These are phyloP conservation scores for Eimeria necatrix DNA, from an alignment of 169 alveolate species.

Conservation along the genomic window DNA sequence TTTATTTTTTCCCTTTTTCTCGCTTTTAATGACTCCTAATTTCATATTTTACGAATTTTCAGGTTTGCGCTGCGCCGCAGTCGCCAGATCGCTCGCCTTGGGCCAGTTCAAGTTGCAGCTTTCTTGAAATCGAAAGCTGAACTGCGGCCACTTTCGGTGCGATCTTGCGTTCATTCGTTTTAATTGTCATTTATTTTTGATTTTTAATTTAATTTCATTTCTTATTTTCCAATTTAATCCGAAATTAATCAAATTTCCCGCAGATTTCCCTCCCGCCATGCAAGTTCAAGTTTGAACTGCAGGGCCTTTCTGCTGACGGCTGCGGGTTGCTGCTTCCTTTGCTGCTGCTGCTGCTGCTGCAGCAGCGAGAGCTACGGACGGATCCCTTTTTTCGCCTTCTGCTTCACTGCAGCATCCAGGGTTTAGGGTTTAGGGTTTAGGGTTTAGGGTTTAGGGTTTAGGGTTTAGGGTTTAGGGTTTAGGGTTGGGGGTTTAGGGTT, in stretches of 20 bases:
- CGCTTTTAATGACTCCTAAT: no score
- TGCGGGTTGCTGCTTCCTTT: no score
- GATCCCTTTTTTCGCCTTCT: neutral
- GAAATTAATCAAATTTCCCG: neutral
- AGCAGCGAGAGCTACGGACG: neutral
- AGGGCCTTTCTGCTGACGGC: neutral
- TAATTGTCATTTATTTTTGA: neutral
- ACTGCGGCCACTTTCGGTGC: no score
- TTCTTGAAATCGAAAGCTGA: no score
- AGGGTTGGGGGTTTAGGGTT: neutral
- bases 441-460: neutral
- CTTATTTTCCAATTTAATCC: neutral
- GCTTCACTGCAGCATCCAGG: neutral
- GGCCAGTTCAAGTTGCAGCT: no score
- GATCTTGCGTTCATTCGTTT: neutral
- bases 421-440: constrained; percentile 48
- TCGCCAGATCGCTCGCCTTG: no score
- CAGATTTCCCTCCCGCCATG: no score
- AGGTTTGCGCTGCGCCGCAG: no score
- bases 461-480: neutral
- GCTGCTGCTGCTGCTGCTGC: constrained; percentile 68
- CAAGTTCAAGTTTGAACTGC: no score
- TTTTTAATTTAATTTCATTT: neutral
- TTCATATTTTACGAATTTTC: no score
- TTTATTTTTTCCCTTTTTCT: no score